Evolutionary conservation across 1,284 basidiomycete species (phyloP).

Genomic region (Neolentinus lepideus): DNA sequence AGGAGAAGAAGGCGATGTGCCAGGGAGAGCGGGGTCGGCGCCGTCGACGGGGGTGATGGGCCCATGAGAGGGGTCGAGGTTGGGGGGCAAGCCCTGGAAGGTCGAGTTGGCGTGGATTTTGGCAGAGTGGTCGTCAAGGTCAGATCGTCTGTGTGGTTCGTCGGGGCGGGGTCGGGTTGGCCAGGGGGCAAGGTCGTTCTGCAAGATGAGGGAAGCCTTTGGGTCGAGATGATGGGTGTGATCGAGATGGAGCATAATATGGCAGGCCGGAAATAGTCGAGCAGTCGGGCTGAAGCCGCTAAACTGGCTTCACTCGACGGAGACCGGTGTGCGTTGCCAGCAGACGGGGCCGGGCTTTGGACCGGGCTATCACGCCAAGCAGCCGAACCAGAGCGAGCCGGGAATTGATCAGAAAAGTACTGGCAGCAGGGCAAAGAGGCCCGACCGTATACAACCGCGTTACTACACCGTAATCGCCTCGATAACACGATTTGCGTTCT

Average conservation of each 20-base stretch:
- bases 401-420: background rate
- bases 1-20: slow-evolving; percentile 18
- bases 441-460: background rate
- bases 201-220: slow-evolving; percentile 40
- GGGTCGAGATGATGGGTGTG: slow-evolving; percentile 35
- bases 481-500: slow-evolving; percentile 3
- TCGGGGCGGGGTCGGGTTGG: slow-evolving; percentile 25
- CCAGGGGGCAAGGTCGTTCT: slow-evolving; percentile 36
- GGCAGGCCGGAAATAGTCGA: slow-evolving; percentile 18
- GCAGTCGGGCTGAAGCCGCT: slow-evolving; percentile 9
- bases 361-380: background rate
- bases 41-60: slow-evolving; percentile 19
- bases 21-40: slow-evolving; percentile 16
- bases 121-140: slow-evolving; percentile 17
- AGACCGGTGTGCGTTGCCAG: slow-evolving; percentile 11
- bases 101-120: slow-evolving; percentile 17
- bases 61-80: slow-evolving; percentile 10
- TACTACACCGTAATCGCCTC: background rate
- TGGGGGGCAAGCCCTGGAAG: background rate
- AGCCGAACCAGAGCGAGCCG: background rate
- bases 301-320: no score
- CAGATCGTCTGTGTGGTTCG: slow-evolving; percentile 20
- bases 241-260: slow-evolving; percentile 55
- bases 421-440: background rate
- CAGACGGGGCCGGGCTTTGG: slow-evolving; percentile 9